These are phyloP conservation scores for peach (Prunus persica) DNA, from an alignment of 306 rosid species.

Conservation along the genomic window Prunus_persica_NCBIv2 NC_034015.1:14666501-14667000, in stretches of 20 bases:
- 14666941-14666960: background rate
- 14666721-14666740: conserved; percentile 70
- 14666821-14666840: background rate
- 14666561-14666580: conserved; percentile 9
- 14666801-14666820: background rate
- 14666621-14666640: conserved; percentile 50
- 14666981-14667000: background rate
- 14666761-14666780: conserved; percentile 21
- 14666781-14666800: background rate
- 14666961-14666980: background rate
- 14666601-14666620: background rate
- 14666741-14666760: conserved; percentile 42
- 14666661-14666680: conserved; percentile 90
- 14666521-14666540: background rate
- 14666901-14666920: background rate
- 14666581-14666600: conserved; percentile 13
- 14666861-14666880: background rate
- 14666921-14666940: background rate
- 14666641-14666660: conserved; percentile 91
- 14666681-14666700: conserved; percentile 84
- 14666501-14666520: background rate
- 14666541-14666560: background rate
- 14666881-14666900: background rate
- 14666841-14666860: background rate
- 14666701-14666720: conserved; percentile 85